A percentile compares a stretch with the other conserved stretches of the same genome.
Conservation (phyloP, 2,329 filamentous ascomycete species). For the Trichophyton benhamiae region DNA sequence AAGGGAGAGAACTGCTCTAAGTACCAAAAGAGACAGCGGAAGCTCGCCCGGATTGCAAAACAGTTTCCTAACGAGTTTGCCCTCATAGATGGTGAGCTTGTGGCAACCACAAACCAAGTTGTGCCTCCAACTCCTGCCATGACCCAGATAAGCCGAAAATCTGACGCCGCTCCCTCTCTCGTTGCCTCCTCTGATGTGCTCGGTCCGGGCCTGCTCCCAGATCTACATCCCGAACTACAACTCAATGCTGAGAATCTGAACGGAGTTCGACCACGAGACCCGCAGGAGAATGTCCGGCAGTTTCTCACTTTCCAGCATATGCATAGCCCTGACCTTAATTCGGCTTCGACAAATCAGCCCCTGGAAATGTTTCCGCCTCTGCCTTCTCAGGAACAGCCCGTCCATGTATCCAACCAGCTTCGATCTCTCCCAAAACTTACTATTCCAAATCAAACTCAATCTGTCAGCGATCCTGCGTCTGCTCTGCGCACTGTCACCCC, state of each 20-base stretch:
- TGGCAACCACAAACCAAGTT: slow-evolving; percentile 45
- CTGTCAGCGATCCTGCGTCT: slow-evolving; percentile 18
- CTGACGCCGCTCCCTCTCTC: slow-evolving; percentile 66
- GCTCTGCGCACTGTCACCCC: slow-evolving; percentile 23
- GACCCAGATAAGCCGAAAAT: slow-evolving; percentile 45
- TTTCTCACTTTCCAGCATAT: slow-evolving; percentile 75
- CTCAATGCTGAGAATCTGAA: slow-evolving; percentile 64
- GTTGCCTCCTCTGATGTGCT: slow-evolving; percentile 86
- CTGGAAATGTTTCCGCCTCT: slow-evolving; percentile 46
- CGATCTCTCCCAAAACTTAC: slow-evolving; percentile 44
- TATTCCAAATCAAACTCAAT: slow-evolving; percentile 37
- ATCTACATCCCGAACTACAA: slow-evolving; percentile 50
- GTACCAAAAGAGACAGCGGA: slow-evolving; percentile 65
- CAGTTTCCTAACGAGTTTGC: slow-evolving; percentile 60
- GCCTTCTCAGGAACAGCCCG: slow-evolving; percentile 19
- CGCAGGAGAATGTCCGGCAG: slow-evolving; percentile 84
- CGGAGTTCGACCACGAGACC: slow-evolving; percentile 58
- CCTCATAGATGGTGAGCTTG: slow-evolving; percentile 36
- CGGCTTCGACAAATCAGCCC: slow-evolving; percentile 40
- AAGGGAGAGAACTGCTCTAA: slow-evolving; percentile 80
- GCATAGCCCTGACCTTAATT: slow-evolving; percentile 43
- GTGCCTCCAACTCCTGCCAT: slow-evolving; percentile 56
- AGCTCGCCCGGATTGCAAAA: slow-evolving; percentile 61
- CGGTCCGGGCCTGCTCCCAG: slow-evolving; percentile 53
- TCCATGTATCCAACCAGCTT: slow-evolving; percentile 35